Evolutionary conservation across 352 stramenopile species (phyloP).

Genomic region (Phytophthora gonapodyides): DNA sequence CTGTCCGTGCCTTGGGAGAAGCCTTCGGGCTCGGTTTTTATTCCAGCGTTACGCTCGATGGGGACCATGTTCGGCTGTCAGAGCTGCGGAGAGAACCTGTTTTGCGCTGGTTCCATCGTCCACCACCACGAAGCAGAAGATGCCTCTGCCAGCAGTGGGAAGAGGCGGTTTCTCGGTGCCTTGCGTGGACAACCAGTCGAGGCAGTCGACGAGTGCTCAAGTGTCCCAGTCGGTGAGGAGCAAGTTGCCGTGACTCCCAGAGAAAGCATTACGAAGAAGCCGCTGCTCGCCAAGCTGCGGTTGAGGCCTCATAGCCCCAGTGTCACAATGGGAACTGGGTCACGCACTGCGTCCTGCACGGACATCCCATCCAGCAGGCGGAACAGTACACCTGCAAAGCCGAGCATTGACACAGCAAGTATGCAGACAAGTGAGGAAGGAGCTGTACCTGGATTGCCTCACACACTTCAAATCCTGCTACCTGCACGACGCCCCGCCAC

Average conservation of each 20-base stretch:
- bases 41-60: constrained; percentile 76
- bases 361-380: constrained; percentile 2
- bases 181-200: constrained; percentile 15
- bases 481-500: constrained; percentile 10
- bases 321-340: constrained; percentile 20
- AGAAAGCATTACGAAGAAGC: constrained; percentile 37
- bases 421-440: constrained; percentile 5
- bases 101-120: constrained; percentile 68
- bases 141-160: not conserved
- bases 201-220: not conserved
- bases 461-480: constrained; percentile 20
- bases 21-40: constrained; percentile 42
- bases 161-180: constrained; percentile 18
- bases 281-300: constrained; percentile 58
- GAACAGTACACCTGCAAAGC: constrained; percentile 18
- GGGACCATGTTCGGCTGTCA: constrained; percentile 70
- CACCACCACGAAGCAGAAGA: constrained; percentile 23
- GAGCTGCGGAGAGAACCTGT: constrained; percentile 59
- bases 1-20: constrained; percentile 42
- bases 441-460: not conserved
- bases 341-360: not conserved
- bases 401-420: constrained; percentile 2
- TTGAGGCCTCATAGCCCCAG: constrained; percentile 54
- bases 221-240: constrained; percentile 1
- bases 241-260: constrained; percentile 2